Percentiles rank a stretch among this genome's conserved stretches.
These are phyloP conservation scores for Penicillium manginii DNA, from an alignment of 495 filamentous ascomycete genomes.

Conservation along the genomic window DNA sequence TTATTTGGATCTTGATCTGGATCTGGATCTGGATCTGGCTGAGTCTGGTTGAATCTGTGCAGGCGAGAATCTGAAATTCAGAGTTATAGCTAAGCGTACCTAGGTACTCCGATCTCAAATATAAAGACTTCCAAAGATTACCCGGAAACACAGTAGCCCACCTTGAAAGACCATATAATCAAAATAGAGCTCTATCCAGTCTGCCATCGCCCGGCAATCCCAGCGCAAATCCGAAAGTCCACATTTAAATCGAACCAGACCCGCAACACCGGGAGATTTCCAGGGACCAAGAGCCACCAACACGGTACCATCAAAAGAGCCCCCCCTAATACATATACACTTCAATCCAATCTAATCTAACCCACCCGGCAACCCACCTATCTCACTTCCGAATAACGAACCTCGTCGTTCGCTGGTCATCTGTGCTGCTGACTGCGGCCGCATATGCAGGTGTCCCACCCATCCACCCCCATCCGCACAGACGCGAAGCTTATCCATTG, in stretches of 20 bases:
- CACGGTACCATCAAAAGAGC: not conserved
- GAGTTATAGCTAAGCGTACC: not conserved
- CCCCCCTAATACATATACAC: not conserved
- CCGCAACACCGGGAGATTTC: conserved; percentile 15
- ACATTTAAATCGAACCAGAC: conserved; percentile 18
- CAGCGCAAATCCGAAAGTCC: not conserved
- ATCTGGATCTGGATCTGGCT: not conserved
- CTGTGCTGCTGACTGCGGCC: not conserved
- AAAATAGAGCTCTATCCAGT: not conserved
- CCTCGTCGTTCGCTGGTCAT: not conserved
- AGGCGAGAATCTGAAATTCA: not conserved
- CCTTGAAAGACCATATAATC: not conserved
- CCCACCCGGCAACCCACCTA: not conserved
- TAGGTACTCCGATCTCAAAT: not conserved
- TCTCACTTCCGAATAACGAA: not conserved
- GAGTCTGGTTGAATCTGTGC: not conserved
- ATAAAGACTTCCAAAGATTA: not conserved
- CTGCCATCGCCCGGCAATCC: not conserved
- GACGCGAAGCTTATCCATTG: conserved; percentile 5
- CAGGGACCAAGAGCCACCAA: not conserved
- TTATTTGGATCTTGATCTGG: not conserved
- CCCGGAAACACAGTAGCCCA: not conserved
- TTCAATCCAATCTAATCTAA: conserved; percentile 2
- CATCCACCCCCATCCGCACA: not conserved
- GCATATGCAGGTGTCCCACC: conserved; percentile 7